These are phyloP conservation scores for Solanum corneliomulleri DNA, from an alignment of 257 asterid species.

Conservation along the genomic window DNA sequence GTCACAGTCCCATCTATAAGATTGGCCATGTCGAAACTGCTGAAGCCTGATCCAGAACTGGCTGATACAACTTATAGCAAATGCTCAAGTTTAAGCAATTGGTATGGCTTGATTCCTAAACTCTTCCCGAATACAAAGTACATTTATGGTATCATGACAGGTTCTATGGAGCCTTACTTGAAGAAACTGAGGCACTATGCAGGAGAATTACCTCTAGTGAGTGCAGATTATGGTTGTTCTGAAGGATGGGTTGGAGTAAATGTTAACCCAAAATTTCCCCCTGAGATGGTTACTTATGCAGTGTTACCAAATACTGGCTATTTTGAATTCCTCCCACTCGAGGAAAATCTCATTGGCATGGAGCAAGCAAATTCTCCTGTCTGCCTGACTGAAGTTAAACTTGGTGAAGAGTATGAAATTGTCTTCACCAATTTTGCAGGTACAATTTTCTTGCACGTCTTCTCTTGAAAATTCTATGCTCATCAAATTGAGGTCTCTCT, in stretches of 20 bases:
- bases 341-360: neutral
- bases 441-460: neutral
- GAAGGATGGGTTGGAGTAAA: neutral
- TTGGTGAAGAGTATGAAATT: conserved; percentile 4
- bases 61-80: conserved; percentile 16
- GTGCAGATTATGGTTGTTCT: conserved; percentile 27
- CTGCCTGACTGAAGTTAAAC: conserved; percentile 19
- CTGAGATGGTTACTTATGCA: conserved; percentile 29
- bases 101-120: conserved; percentile 23
- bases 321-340: conserved; percentile 17
- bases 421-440: conserved; percentile 27
- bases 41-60: conserved; percentile 20
- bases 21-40: conserved; percentile 13
- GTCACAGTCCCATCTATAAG: conserved; percentile 6
- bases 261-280: conserved; percentile 4
- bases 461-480: neutral
- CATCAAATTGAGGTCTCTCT: neutral
- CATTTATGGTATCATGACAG: neutral
- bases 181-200: neutral
- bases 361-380: neutral
- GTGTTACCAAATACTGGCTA: conserved; percentile 29
- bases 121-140: conserved; percentile 42
- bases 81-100: conserved; percentile 5
- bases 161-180: neutral
- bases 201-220: conserved; percentile 14